A percentile compares a stretch with the other conserved stretches of the same genome.
phyloP scores from a whole-genome alignment of 176 grass and related monocot genomes.

The Stipa capillata region DNA sequence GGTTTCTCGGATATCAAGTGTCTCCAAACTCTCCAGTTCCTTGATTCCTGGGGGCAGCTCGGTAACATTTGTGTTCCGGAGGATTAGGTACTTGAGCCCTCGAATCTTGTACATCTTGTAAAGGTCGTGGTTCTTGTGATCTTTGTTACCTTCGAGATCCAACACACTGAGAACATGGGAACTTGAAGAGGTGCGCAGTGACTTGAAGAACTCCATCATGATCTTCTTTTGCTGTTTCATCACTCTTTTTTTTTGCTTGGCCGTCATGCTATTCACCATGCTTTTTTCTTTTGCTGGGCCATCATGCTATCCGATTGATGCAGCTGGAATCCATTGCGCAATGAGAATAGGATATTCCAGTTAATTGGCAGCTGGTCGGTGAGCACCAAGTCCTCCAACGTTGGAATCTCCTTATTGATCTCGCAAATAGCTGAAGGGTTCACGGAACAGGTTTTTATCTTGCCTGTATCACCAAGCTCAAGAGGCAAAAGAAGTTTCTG shows the following conservation, averaged over 20 bases:
- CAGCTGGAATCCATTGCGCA: constrained; percentile 4
- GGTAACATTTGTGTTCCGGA: constrained; percentile 2
- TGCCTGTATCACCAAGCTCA: background rate
- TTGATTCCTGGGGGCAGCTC: background rate
- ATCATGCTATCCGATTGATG: too few species aligned
- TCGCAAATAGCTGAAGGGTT: background rate
- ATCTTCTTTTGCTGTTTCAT: too few species aligned
- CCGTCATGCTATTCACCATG: too few species aligned
- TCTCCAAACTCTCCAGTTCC: background rate
- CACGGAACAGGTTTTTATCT: background rate
- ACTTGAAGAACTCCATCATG: background rate
- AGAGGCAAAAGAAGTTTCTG: background rate
- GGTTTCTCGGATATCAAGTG: constrained; percentile 19
- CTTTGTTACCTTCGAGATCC: background rate
- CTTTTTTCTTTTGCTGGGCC: too few species aligned
- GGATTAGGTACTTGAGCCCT: constrained; percentile 2
- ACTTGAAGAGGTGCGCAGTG: background rate
- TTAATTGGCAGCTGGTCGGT: background rate
- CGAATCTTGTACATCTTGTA: background rate
- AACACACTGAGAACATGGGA: background rate
- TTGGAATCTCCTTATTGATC: background rate
- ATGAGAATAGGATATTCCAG: background rate
- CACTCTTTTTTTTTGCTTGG: too few species aligned
- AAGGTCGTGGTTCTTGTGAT: background rate
- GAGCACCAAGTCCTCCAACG: background rate